These are phyloP conservation scores for Diaporthe citriasiana DNA, from an alignment of 2,329 filamentous ascomycete genomes.

Conservation along the genomic window DNA sequence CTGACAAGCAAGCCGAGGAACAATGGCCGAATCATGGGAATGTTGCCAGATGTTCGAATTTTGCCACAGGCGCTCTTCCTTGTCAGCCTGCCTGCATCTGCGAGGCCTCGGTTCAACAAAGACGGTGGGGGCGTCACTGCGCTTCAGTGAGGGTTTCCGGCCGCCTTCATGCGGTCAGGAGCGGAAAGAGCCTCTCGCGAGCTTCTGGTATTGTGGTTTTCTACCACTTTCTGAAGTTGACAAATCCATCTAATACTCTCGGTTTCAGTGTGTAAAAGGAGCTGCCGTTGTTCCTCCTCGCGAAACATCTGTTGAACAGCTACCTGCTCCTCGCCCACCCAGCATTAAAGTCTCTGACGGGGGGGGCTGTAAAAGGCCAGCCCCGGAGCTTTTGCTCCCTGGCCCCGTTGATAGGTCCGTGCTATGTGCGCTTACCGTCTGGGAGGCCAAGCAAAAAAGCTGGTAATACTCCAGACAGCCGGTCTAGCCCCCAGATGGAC, in stretches of 20 bases:
- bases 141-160: constrained; percentile 10
- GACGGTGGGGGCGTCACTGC: constrained; percentile 30
- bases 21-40: constrained; percentile 26
- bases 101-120: constrained; percentile 21
- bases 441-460: constrained; percentile 32
- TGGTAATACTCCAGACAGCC: constrained; percentile 27
- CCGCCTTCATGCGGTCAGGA: neutral
- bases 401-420: constrained; percentile 49
- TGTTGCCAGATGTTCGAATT: constrained; percentile 14
- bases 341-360: constrained; percentile 21
- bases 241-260: constrained; percentile 8
- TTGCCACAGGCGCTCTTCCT: constrained; percentile 37
- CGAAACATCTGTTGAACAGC: constrained; percentile 44
- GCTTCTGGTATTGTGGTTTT: constrained; percentile 13
- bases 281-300: neutral
- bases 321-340: constrained; percentile 46
- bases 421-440: constrained; percentile 44
- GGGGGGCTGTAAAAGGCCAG: constrained; percentile 44
- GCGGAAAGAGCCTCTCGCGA: constrained; percentile 1
- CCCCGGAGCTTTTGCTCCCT: constrained; percentile 55
- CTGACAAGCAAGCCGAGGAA: constrained; percentile 36
- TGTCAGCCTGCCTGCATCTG: constrained; percentile 12
- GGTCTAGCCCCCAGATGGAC: constrained; percentile 17
- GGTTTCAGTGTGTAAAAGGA: neutral
- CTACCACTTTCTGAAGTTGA: constrained; percentile 19